Conservation (phyloP, 495 filamentous ascomycete species). For the Penicillium pancosmium region DNA sequence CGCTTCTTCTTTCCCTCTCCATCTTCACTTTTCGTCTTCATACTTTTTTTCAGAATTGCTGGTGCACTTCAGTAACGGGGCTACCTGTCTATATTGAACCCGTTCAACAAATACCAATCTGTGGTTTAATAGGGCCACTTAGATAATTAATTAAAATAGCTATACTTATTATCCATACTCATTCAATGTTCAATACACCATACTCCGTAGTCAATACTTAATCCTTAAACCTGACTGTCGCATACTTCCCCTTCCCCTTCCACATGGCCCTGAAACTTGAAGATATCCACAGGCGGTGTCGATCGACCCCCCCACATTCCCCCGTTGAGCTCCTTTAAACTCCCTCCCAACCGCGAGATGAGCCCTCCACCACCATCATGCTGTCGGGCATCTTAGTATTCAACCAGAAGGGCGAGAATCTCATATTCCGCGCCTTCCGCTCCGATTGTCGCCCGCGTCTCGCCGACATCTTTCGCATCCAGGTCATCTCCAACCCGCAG, state of each 20-base stretch:
- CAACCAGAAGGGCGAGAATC: slow-evolving; percentile 99
- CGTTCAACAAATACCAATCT: not conserved
- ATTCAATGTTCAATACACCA: not conserved
- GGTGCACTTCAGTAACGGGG: not conserved
- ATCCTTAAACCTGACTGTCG: too few relatives aligned
- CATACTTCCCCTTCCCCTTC: not conserved
- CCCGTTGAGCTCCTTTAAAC: slow-evolving; percentile 24
- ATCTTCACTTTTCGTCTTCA: not conserved
- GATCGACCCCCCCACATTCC: slow-evolving; percentile 30
- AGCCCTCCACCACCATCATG: slow-evolving; percentile 59
- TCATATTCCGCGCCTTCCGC: slow-evolving; percentile 98
- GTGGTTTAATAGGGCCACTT: not conserved
- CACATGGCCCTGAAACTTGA: not conserved
- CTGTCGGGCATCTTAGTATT: slow-evolving; percentile 96
- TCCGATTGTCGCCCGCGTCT: slow-evolving; percentile 96
- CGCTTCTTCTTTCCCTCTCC: not conserved
- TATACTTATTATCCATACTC: not conserved
- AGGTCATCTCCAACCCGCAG: slow-evolving; percentile 98
- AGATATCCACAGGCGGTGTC: slow-evolving; percentile 30
- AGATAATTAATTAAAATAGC: not conserved
- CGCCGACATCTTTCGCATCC: slow-evolving; percentile 98
- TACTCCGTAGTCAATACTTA: not conserved
- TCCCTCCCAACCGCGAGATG: slow-evolving; percentile 14
- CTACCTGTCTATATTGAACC: not conserved
- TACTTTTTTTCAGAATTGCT: not conserved